These are phyloP conservation scores for Grigorovia yakushimaensis DNA, from an alignment of 805 yeast genomes.

Conservation along the genomic window DNA sequence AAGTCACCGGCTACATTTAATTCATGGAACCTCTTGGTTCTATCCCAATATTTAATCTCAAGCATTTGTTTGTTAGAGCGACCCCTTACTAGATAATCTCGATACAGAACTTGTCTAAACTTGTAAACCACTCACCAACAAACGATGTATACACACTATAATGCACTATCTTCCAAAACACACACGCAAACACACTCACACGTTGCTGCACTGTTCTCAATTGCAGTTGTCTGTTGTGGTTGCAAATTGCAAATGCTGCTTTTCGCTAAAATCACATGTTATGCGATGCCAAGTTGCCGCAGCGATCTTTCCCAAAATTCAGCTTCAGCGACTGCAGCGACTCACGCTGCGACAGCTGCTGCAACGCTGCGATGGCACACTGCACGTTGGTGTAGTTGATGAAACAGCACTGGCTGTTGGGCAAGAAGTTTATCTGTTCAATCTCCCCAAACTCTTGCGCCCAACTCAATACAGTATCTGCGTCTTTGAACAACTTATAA, in stretches of 20 bases:
- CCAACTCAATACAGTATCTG: slow-evolving; percentile 20
- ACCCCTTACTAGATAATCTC: background rate
- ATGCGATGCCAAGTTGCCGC: slow-evolving; percentile 72
- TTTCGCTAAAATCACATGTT: background rate
- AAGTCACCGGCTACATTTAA: slow-evolving; percentile 33
- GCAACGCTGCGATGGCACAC: slow-evolving; percentile 85
- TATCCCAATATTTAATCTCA: slow-evolving; percentile 2
- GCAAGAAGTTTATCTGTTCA: slow-evolving; percentile 84
- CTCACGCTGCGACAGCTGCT: slow-evolving; percentile 70
- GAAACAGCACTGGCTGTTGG: slow-evolving; percentile 81
- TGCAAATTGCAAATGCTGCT: too few relatives aligned
- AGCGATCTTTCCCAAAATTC: slow-evolving; percentile 88
- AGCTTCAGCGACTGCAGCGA: slow-evolving; percentile 67
- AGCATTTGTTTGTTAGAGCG: slow-evolving; percentile 2
- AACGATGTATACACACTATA: too few relatives aligned
- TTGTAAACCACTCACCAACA: too few relatives aligned
- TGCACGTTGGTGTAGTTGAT: slow-evolving; percentile 86
- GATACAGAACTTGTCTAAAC: too few relatives aligned
- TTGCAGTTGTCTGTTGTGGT: too few relatives aligned
- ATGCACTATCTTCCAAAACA: too few relatives aligned
- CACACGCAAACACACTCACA: too few relatives aligned
- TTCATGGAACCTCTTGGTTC: slow-evolving; percentile 4
- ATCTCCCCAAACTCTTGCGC: slow-evolving; percentile 78
- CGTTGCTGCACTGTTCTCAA: too few relatives aligned
- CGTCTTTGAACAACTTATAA: slow-evolving; percentile 7